These are phyloP conservation scores for Cyclocybe aegerita DNA, from an alignment of 768 basidiomycete genomes.

Conservation along the genomic window DNA sequence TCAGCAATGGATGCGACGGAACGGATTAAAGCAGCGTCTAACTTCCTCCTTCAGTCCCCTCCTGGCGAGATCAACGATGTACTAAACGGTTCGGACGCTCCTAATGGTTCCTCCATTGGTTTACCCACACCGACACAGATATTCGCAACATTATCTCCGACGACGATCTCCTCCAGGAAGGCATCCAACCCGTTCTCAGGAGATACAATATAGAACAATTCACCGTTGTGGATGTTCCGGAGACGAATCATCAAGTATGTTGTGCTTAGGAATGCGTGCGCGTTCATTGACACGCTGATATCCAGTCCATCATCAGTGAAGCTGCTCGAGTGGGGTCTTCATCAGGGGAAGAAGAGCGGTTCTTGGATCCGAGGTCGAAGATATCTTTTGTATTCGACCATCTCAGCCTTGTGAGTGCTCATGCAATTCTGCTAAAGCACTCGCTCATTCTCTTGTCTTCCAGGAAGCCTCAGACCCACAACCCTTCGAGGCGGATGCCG, in stretches of 20 bases:
- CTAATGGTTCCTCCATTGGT: constrained; percentile 3
- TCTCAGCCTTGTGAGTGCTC: constrained; percentile 63
- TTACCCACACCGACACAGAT: constrained; percentile 46
- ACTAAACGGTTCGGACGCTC: constrained; percentile 63
- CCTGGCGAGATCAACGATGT: constrained; percentile 98
- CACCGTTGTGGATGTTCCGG: constrained; percentile 83
- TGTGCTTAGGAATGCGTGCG: neutral
- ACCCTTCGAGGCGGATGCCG: constrained; percentile 56
- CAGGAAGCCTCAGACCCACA: constrained; percentile 81
- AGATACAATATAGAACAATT: constrained; percentile 91
- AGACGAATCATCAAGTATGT: constrained; percentile 70
- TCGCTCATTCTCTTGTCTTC: constrained; percentile 9
- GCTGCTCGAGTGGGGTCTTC: constrained; percentile 50
- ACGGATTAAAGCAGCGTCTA: constrained; percentile 70
- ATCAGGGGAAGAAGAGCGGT: constrained; percentile 59
- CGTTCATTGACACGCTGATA: constrained; percentile 18
- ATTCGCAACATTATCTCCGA: constrained; percentile 87
- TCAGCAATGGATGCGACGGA: constrained; percentile 56
- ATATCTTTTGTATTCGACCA: constrained; percentile 85
- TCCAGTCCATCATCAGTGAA: constrained; percentile 80
- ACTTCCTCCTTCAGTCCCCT: constrained; percentile 85
- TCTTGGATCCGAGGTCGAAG: constrained; percentile 81
- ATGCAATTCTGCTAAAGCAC: neutral
- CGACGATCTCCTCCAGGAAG: constrained; percentile 78
- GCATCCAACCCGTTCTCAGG: constrained; percentile 73